Percentiles rank a stretch among this genome's conserved stretches.
Evolutionary conservation across 805 yeast genomes (phyloP).

Genomic region (Candida koratica): DNA sequence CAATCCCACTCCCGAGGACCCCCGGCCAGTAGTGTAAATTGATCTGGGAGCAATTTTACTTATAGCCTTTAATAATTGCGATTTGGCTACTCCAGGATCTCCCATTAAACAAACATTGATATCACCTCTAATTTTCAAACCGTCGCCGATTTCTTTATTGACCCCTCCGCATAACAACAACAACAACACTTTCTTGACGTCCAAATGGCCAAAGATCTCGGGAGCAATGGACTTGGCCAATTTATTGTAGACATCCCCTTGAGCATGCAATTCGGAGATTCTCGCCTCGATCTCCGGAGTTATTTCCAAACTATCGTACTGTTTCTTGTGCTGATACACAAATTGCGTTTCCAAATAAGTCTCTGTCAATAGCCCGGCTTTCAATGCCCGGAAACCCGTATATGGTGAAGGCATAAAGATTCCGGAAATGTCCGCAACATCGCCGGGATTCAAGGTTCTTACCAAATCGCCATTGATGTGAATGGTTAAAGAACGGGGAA

Average conservation of each 20-base stretch:
- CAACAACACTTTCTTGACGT: conserved; percentile 86
- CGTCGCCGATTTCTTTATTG: conserved; percentile 91
- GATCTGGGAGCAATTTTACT: conserved; percentile 93
- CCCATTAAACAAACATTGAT: conserved; percentile 96
- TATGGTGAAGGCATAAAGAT: conserved; percentile 91
- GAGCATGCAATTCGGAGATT: conserved; percentile 49
- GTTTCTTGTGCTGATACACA: conserved; percentile 83
- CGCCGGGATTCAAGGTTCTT: conserved; percentile 88
- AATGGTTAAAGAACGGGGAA: conserved; percentile 80
- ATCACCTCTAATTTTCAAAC: conserved; percentile 96
- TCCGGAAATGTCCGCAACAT: conserved; percentile 88
- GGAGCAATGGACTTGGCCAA: conserved; percentile 93
- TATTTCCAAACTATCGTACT: conserved; percentile 63
- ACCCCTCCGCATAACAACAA: conserved; percentile 91
- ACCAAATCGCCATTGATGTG: conserved; percentile 93
- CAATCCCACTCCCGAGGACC: conserved; percentile 97
- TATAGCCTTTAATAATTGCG: conserved; percentile 88
- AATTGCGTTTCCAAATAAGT: conserved; percentile 87
- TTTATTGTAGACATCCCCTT: conserved; percentile 73
- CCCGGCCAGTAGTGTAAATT: conserved; percentile 96
- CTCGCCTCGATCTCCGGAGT: conserved; percentile 53
- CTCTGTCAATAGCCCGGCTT: conserved; percentile 91
- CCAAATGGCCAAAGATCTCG: conserved; percentile 91
- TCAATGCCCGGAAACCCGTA: conserved; percentile 89
- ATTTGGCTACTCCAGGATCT: conserved; percentile 99